A percentile compares a stretch with the other conserved stretches of the same genome.
Evolutionary conservation across 1,284 basidiomycete genomes (phyloP).

Genomic region (Heliocybe sulcata): DNA sequence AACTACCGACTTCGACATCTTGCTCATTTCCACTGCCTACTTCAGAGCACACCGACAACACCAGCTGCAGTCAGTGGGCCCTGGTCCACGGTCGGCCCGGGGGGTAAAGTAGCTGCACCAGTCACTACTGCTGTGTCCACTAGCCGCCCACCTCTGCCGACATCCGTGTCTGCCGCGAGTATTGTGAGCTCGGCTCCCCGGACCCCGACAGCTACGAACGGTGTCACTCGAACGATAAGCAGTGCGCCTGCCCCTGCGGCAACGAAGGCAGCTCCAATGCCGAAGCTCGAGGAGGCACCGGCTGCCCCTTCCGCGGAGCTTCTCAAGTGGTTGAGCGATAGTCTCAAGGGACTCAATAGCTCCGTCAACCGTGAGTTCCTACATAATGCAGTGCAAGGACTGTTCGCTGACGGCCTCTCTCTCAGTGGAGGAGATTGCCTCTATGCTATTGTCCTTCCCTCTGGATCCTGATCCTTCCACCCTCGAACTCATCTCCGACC

Average conservation of each 20-base stretch:
- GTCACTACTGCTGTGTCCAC: constrained; percentile 16
- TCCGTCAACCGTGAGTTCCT: constrained; percentile 66
- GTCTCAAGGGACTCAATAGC: constrained; percentile 80
- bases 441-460: constrained; percentile 88
- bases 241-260: constrained; percentile 11
- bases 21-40: not conserved
- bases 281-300: constrained; percentile 52
- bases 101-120: constrained; percentile 50
- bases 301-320: constrained; percentile 81
- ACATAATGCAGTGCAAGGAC: constrained; percentile 4
- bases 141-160: constrained; percentile 20
- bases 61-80: constrained; percentile 38
- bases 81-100: constrained; percentile 84
- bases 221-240: not conserved
- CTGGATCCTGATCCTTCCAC: constrained; percentile 79
- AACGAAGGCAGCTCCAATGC: constrained; percentile 27
- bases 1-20: constrained; percentile 2
- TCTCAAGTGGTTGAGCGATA: constrained; percentile 85
- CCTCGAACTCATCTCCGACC: constrained; percentile 85
- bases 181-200: constrained; percentile 4
- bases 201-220: not conserved
- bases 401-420: constrained; percentile 8
- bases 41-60: constrained; percentile 20
- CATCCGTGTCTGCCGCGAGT: constrained; percentile 14
- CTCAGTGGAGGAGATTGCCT: constrained; percentile 87